Evolutionary conservation across 352 stramenopile species (phyloP).

Genomic region (Phytopythium chamaehyphon): DNA sequence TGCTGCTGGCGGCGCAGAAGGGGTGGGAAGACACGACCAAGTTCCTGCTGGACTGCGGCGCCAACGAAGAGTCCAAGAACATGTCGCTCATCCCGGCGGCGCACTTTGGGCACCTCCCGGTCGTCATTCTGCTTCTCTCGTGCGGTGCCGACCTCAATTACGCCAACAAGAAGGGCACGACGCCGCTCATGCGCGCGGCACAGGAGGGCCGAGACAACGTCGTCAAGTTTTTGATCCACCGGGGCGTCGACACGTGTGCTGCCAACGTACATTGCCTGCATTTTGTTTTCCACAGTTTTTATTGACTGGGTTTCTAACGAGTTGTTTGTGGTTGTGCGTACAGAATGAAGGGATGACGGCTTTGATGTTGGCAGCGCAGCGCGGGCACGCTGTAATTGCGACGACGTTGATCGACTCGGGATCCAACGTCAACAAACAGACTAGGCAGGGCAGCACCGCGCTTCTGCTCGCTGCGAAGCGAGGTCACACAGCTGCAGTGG

Average conservation of each 20-base stretch:
- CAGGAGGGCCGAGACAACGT: conserved; percentile 81
- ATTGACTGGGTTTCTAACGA: not conserved
- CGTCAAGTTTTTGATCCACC: conserved; percentile 71
- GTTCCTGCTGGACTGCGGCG: conserved; percentile 60
- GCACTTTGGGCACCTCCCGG: conserved; percentile 76
- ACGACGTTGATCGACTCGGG: conserved; percentile 78
- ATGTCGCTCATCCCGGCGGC: conserved; percentile 81
- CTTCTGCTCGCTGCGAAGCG: conserved; percentile 79
- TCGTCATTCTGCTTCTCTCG: conserved; percentile 72
- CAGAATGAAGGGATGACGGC: conserved; percentile 88
- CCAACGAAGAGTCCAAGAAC: conserved; percentile 81
- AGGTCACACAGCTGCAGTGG: conserved; percentile 71
- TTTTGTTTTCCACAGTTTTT: not conserved
- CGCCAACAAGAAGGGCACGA: conserved; percentile 86
- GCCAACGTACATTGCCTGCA: conserved; percentile 42
- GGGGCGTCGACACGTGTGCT: conserved; percentile 62
- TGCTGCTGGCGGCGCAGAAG: conserved; percentile 83
- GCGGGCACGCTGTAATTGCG: conserved; percentile 75
- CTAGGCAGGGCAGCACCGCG: conserved; percentile 81
- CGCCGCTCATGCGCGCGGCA: conserved; percentile 79
- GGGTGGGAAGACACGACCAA: conserved; percentile 64
- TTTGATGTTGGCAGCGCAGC: conserved; percentile 81
- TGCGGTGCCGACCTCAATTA: conserved; percentile 74
- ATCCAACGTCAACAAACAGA: conserved; percentile 87
- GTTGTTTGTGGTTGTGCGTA: not conserved